Conservation (phyloP, 1,284 basidiomycete species). For the Leccinum brunneo-olivaceum region DNA sequence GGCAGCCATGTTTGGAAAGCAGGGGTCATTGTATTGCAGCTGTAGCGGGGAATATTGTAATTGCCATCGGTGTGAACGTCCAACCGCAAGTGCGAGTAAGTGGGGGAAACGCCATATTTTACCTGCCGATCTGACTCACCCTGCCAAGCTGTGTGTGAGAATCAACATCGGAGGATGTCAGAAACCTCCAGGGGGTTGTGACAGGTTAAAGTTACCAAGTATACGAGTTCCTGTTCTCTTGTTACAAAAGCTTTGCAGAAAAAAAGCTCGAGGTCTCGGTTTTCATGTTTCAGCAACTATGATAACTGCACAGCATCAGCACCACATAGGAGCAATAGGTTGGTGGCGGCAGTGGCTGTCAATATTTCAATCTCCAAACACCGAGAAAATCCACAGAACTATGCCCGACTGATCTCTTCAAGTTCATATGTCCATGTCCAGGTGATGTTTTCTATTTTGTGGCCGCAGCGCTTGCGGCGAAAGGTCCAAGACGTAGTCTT, state of each 20-base stretch:
- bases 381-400: background rate
- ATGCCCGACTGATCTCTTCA: background rate
- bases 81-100: slow-evolving; percentile 17
- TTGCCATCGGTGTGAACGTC: slow-evolving; percentile 18
- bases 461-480: background rate
- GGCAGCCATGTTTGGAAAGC: slow-evolving; percentile 18
- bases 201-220: background rate
- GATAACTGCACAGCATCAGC: slow-evolving; percentile 14
- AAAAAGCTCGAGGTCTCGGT: background rate
- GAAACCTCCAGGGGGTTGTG: slow-evolving; percentile 12
- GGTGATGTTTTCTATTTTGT: background rate
- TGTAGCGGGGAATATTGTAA: slow-evolving; percentile 17
- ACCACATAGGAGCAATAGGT: no score
- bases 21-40: slow-evolving; percentile 12
- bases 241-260: background rate
- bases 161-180: slow-evolving; percentile 7
- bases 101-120: slow-evolving; percentile 24
- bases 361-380: background rate
- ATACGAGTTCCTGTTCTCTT: background rate
- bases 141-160: slow-evolving; percentile 31
- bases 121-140: slow-evolving; percentile 26
- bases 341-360: slow-evolving; percentile 1
- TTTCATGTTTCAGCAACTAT: background rate
- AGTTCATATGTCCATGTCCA: background rate
- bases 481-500: slow-evolving; percentile 5